These are phyloP conservation scores for Aspergillus steynii DNA, from an alignment of 495 filamentous ascomycete species.

Conservation along the genomic window DNA sequence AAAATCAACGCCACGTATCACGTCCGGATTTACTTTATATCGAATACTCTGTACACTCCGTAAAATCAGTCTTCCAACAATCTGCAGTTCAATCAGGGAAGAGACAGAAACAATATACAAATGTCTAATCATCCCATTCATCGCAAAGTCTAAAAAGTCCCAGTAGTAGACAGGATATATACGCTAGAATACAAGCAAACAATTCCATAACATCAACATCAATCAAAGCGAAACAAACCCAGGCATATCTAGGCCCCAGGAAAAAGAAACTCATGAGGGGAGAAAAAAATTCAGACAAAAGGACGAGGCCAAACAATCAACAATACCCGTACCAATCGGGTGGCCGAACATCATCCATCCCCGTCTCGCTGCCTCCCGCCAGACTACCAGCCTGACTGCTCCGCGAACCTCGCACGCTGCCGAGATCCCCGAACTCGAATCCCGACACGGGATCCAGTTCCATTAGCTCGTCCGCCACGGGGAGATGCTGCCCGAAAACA, in stretches of 20 bases:
- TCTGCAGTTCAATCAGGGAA: no score
- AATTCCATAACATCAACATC: neutral
- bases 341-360: slow-evolving; percentile 6
- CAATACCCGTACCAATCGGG: slow-evolving; percentile 22
- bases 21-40: no score
- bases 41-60: no score
- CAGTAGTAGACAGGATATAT: neutral
- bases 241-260: neutral
- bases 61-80: no score
- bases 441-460: slow-evolving; percentile 44
- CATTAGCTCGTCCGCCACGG: slow-evolving; percentile 48
- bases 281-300: neutral
- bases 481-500: slow-evolving; percentile 50
- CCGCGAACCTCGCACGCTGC: slow-evolving; percentile 6
- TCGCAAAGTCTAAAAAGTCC: neutral
- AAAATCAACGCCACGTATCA: neutral
- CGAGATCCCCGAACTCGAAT: slow-evolving; percentile 38
- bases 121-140: neutral
- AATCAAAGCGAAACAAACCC: neutral
- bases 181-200: neutral
- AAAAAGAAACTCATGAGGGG: neutral
- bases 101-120: no score
- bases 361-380: slow-evolving; percentile 8
- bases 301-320: slow-evolving; percentile 2
- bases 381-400: slow-evolving; percentile 10